Conservation (phyloP, 305 asterid genomes). For the Fraxinus baroniana region DNA sequence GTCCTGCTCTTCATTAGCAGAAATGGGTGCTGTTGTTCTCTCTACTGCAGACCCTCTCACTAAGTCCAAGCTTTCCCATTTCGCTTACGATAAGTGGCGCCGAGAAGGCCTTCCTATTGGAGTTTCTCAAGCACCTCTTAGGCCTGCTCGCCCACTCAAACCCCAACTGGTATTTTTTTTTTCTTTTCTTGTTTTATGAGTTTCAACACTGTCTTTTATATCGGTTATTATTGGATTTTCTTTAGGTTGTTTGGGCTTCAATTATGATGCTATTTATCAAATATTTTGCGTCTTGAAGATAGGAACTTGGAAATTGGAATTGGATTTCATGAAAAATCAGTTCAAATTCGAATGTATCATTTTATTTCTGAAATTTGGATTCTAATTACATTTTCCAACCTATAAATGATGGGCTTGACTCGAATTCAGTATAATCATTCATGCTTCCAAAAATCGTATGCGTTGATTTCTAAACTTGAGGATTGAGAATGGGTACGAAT, state of each 20-base stretch:
- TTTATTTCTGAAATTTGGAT: background rate
- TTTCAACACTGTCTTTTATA: background rate
- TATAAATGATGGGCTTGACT: background rate
- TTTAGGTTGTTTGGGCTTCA: background rate
- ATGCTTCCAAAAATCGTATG: too few species aligned
- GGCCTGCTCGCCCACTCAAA: conserved; percentile 73
- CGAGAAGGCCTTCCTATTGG: conserved; percentile 67
- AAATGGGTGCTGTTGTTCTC: conserved; percentile 74
- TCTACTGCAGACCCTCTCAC: conserved; percentile 70
- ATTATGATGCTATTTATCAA: background rate
- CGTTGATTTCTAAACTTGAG: too few species aligned
- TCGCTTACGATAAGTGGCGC: conserved; percentile 70
- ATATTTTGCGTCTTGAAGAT: background rate
- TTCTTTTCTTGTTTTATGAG: background rate
- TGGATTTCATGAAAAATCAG: background rate
- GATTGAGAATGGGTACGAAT: too few species aligned
- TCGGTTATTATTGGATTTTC: background rate
- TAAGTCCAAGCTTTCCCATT: conserved; percentile 82
- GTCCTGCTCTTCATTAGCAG: conserved; percentile 65
- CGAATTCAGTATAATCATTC: background rate
- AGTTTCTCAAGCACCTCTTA: conserved; percentile 49
- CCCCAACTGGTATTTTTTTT: conserved; percentile 56
- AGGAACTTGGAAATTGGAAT: background rate
- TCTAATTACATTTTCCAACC: background rate
- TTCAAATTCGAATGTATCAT: background rate